phyloP scores from a whole-genome alignment of 73 alveolate species.

The Blepharisma stoltei region DNA sequence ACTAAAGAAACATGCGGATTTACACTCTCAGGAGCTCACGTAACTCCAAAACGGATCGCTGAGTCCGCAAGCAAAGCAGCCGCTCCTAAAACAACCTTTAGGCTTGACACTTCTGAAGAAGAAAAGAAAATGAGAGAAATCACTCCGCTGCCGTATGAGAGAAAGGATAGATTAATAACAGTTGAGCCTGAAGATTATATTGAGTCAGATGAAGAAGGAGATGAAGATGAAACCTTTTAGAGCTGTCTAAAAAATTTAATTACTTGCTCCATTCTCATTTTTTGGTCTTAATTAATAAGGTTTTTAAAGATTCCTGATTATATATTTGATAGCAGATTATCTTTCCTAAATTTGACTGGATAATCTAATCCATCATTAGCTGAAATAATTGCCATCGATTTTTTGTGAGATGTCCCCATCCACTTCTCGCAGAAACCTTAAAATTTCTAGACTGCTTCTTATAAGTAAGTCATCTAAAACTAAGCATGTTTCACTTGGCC shows the following conservation, averaged over 20 bases:
- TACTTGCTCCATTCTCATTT: slow-evolving; percentile 2
- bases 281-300: no score
- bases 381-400: no score
- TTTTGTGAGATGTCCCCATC: no score
- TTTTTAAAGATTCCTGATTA: no score
- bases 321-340: no score
- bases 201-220: slow-evolving; percentile 38
- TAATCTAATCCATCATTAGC: no score
- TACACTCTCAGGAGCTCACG: background rate
- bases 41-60: background rate
- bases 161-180: background rate
- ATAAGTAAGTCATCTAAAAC: no score
- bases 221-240: slow-evolving; percentile 34
- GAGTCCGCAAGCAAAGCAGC: background rate
- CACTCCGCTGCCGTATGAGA: slow-evolving; percentile 16
- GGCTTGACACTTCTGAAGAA: slow-evolving; percentile 10
- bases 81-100: background rate
- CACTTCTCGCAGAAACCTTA: no score
- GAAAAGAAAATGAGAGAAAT: slow-evolving; percentile 26
- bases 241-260: slow-evolving; percentile 11
- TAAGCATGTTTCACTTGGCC: no score
- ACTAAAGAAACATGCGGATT: slow-evolving; percentile 30
- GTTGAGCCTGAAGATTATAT: slow-evolving; percentile 32
- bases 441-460: no score
- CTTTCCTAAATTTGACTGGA: no score